phyloP scores from a whole-genome alignment of 768 basidiomycete genomes.

The Sutorius australiensis region DNA sequence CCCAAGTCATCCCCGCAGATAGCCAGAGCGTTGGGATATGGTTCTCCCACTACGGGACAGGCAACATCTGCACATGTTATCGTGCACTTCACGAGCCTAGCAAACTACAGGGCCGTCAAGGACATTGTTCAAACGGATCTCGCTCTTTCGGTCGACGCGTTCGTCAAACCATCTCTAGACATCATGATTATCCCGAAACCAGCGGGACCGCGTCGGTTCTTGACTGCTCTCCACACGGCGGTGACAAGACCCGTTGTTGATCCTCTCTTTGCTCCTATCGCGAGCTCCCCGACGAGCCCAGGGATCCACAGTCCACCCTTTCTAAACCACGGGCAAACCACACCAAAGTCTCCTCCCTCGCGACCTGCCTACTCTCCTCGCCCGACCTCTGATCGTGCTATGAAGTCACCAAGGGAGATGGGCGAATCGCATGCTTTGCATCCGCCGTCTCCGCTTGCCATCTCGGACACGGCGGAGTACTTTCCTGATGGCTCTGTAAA shows the following conservation, averaged over 20 bases:
- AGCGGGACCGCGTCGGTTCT: constrained; percentile 87
- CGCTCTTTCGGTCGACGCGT: constrained; percentile 42
- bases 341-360: constrained; percentile 42
- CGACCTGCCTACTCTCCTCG: constrained; percentile 46
- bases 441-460: constrained; percentile 69
- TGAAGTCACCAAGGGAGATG: constrained; percentile 49
- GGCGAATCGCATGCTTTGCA: constrained; percentile 38
- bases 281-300: constrained; percentile 85
- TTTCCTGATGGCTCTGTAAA: constrained; percentile 62
- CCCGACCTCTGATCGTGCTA: constrained; percentile 58
- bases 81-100: constrained; percentile 87
- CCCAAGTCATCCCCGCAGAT: constrained; percentile 82
- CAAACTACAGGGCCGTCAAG: constrained; percentile 85
- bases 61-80: constrained; percentile 42
- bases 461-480: constrained; percentile 68
- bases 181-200: constrained; percentile 98
- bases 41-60: constrained; percentile 26
- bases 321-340: constrained; percentile 31
- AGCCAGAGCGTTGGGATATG: constrained; percentile 48
- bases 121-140: constrained; percentile 69
- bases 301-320: constrained; percentile 49
- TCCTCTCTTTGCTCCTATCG: constrained; percentile 91
- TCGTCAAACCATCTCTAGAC: constrained; percentile 62
- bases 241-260: constrained; percentile 83
- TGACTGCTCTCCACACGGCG: constrained; percentile 91